phyloP scores from a whole-genome alignment of 768 basidiomycete genomes.

The Tephrocybe sp. region DNA sequence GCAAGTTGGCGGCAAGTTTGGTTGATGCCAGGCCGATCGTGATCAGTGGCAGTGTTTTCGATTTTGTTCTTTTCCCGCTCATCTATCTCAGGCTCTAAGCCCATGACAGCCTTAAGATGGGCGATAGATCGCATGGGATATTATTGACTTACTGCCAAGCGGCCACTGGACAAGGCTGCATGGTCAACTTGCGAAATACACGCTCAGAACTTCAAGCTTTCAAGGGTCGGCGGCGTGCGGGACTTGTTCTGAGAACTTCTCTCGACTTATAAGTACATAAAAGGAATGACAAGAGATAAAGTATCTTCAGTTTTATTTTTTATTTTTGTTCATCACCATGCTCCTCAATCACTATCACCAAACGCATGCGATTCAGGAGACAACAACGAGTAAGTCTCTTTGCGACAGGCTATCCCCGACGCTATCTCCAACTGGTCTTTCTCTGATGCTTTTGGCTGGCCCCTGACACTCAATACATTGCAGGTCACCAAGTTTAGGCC shows the following conservation, averaged over 20 bases:
- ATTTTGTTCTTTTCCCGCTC: not conserved
- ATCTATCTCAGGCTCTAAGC: not conserved
- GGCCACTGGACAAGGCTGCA: too few relatives aligned
- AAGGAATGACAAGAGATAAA: too few relatives aligned
- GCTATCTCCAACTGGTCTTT: conserved; percentile 1
- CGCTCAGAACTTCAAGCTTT: too few relatives aligned
- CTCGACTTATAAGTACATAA: too few relatives aligned
- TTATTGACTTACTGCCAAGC: too few relatives aligned
- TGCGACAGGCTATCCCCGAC: not conserved
- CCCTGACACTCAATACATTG: not conserved
- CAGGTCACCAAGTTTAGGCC: not conserved
- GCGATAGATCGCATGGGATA: not conserved
- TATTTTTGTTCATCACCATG: not conserved
- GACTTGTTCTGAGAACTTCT: too few relatives aligned
- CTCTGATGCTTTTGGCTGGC: conserved; percentile 2
- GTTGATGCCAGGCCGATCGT: not conserved
- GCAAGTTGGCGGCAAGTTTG: too few relatives aligned
- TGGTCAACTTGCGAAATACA: too few relatives aligned
- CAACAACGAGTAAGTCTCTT: conserved; percentile 12
- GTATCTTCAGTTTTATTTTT: not conserved
- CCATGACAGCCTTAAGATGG: not conserved
- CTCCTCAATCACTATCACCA: not conserved
- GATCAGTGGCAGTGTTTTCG: not conserved
- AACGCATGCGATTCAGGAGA: not conserved
- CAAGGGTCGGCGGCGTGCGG: too few relatives aligned